A percentile compares a stretch with the other conserved stretches of the same genome.
Evolutionary conservation across 2,329 filamentous ascomycete species (phyloP).

Genomic region (Cadophora sp.): DNA sequence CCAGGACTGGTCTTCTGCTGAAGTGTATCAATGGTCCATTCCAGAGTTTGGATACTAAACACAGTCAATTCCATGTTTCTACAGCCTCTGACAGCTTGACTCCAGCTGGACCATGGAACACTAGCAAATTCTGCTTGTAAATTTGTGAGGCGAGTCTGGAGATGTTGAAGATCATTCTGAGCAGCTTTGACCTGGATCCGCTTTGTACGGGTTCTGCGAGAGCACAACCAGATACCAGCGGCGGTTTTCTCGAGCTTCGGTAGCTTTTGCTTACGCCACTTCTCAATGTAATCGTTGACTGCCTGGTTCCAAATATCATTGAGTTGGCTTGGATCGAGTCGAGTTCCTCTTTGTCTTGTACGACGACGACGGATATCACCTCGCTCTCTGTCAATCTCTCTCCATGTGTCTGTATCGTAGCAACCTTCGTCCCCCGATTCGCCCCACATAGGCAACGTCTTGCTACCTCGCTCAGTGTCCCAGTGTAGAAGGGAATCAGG

Average conservation of each 20-base stretch:
- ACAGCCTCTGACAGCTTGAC: constrained; percentile 62
- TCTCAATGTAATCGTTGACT: constrained; percentile 55
- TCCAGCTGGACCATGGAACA: constrained; percentile 58
- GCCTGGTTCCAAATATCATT: constrained; percentile 58
- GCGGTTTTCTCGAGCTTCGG: constrained; percentile 63
- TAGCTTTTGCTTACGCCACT: constrained; percentile 66
- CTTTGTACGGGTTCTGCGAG: constrained; percentile 51
- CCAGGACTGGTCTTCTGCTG: constrained; percentile 51
- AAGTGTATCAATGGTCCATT: constrained; percentile 58
- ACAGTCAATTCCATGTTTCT: constrained; percentile 69
- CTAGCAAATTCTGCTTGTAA: constrained; percentile 58
- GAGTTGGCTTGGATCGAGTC: constrained; percentile 55
- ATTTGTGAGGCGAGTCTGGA: constrained; percentile 60
- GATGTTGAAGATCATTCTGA: constrained; percentile 50
- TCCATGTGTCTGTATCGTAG: constrained; percentile 65
- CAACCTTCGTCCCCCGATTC: neutral
- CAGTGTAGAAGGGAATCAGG: constrained; percentile 8
- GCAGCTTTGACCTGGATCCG: constrained; percentile 52
- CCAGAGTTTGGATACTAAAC: constrained; percentile 60
- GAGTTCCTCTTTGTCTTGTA: constrained; percentile 28
- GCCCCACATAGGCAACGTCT: neutral
- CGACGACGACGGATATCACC: constrained; percentile 45
- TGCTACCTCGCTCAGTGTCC: constrained; percentile 44
- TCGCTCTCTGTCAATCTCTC: constrained; percentile 65
- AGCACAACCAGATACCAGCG: constrained; percentile 65